A percentile compares a stretch with the other conserved stretches of the same genome.
These are phyloP conservation scores for Rhodomyrtus tomentosa DNA, from an alignment of 345 rosid species.

Conservation along the genomic window DNA sequence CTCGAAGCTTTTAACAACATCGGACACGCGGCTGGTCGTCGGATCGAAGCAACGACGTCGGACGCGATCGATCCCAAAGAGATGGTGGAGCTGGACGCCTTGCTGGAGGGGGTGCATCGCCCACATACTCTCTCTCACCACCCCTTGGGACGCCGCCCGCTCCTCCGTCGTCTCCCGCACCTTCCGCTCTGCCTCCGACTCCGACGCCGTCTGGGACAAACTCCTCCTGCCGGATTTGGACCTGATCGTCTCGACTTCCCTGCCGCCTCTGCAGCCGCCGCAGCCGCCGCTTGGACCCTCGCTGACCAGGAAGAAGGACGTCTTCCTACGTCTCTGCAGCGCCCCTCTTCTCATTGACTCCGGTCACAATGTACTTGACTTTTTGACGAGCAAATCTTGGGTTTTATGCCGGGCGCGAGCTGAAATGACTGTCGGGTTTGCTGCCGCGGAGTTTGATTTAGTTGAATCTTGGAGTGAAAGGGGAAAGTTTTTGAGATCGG, in stretches of 20 bases:
- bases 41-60: no score
- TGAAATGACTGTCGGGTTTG: neutral
- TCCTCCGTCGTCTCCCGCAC: conserved; percentile 20
- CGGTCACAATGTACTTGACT: conserved; percentile 27
- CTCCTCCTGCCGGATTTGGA: conserved; percentile 34
- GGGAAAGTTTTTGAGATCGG: neutral
- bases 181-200: conserved; percentile 23
- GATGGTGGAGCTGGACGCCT: conserved; percentile 1
- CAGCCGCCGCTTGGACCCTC: neutral
- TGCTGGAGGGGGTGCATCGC: neutral
- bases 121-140: conserved; percentile 15
- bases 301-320: conserved; percentile 24
- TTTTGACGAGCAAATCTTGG: neutral
- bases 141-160: conserved; percentile 30
- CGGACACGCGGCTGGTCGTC: no score
- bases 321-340: conserved; percentile 29
- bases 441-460: neutral
- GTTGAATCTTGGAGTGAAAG: neutral
- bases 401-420: neutral
- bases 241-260: conserved; percentile 7
- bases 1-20: no score
- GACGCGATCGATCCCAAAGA: neutral
- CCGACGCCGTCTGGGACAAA: conserved; percentile 39
- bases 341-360: conserved; percentile 21
- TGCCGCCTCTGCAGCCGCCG: neutral